phyloP scores from a whole-genome alignment of 2,329 filamentous ascomycete genomes.

The Samsoniella hepiali region DNA sequence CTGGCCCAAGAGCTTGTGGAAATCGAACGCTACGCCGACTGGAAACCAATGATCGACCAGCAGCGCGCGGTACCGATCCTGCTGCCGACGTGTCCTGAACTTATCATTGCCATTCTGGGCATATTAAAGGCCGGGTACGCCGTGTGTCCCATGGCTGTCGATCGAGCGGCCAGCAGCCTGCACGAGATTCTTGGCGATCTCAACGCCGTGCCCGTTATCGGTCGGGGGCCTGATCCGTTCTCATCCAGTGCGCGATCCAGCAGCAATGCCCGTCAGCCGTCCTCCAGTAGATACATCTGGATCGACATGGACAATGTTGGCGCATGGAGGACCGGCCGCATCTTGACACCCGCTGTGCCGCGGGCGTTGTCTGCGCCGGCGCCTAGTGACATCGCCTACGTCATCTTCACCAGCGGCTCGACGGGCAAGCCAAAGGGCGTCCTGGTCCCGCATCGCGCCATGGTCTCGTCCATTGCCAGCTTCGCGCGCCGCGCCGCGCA shows the following conservation, averaged over 20 bases:
- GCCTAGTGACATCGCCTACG: constrained; percentile 31
- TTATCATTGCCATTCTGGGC: constrained; percentile 20
- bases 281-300: constrained; percentile 1
- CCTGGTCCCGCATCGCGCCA: constrained; percentile 71
- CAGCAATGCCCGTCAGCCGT: constrained; percentile 25
- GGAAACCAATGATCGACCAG: constrained; percentile 5
- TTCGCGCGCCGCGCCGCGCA: background rate
- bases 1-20: constrained; percentile 2
- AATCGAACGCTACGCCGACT: constrained; percentile 11
- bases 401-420: constrained; percentile 47
- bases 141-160: background rate
- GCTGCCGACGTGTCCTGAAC: constrained; percentile 9
- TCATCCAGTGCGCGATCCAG: background rate
- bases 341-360: background rate
- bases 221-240: constrained; percentile 20
- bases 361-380: background rate
- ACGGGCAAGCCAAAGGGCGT: constrained; percentile 50
- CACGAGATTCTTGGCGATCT: background rate
- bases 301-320: constrained; percentile 1
- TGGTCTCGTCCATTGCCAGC: background rate
- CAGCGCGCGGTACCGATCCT: constrained; percentile 16
- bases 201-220: constrained; percentile 17
- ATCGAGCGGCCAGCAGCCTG: background rate
- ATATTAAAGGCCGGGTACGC: constrained; percentile 14
- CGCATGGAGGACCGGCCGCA: background rate